Evolutionary conservation across 208 protist species (phyloP).

Genomic region (Trypanosoma boissoni): DNA sequence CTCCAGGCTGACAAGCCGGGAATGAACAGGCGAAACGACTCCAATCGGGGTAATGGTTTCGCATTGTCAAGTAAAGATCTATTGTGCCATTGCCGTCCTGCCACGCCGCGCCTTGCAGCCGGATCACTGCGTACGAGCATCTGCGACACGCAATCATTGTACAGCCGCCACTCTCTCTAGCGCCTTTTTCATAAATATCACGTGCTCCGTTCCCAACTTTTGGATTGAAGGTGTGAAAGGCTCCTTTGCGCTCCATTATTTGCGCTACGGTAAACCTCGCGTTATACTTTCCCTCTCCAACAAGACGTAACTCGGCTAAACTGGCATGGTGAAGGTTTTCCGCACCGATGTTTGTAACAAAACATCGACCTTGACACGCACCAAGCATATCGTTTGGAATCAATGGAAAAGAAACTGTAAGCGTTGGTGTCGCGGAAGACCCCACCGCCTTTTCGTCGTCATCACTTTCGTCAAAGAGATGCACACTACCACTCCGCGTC

Average conservation of each 20-base stretch:
- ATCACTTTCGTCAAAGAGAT: constrained; percentile 61
- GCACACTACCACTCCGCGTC: not conserved
- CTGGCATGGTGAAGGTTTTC: constrained; percentile 32
- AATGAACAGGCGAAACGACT: constrained; percentile 53
- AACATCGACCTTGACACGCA: constrained; percentile 51
- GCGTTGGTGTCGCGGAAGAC: not conserved
- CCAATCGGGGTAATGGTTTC: constrained; percentile 90
- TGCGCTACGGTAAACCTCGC: constrained; percentile 9
- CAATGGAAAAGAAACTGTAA: constrained; percentile 67
- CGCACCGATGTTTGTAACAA: constrained; percentile 54
- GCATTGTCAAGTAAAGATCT: constrained; percentile 79
- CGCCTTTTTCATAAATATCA: constrained; percentile 38
- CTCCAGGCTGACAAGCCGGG: constrained; percentile 42
- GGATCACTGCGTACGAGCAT: constrained; percentile 77
- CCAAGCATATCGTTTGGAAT: constrained; percentile 21
- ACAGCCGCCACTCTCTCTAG: constrained; percentile 49
- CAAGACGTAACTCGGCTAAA: constrained; percentile 30
- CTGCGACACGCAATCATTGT: constrained; percentile 58
- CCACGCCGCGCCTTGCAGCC: constrained; percentile 78
- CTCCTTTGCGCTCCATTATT: constrained; percentile 50
- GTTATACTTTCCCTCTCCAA: constrained; percentile 33
- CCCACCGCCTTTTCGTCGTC: constrained; percentile 14
- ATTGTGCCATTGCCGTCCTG: constrained; percentile 40
- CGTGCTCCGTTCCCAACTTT: constrained; percentile 63
- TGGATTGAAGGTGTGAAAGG: constrained; percentile 51